Conservation (phyloP, 352 stramenopile species). For the Phytophthora cryptogea region DNA sequence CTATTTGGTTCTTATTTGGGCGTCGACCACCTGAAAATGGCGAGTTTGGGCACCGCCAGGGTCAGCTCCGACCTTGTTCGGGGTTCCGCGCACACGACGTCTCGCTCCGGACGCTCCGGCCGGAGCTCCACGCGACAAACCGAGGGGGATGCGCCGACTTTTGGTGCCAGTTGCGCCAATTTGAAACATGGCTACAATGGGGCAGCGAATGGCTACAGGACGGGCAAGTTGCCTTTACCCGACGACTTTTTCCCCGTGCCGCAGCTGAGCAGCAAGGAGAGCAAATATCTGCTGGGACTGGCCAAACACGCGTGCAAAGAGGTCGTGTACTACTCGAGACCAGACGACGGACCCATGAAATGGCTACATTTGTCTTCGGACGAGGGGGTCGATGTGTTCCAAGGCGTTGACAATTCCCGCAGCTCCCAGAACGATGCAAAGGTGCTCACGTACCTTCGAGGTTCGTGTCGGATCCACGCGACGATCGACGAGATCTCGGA, state of each 20-base stretch:
- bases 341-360: slow-evolving; percentile 67
- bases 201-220: slow-evolving; percentile 16
- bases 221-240: slow-evolving; percentile 54
- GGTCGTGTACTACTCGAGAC: slow-evolving; percentile 84
- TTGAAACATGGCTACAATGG: slow-evolving; percentile 32
- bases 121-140: slow-evolving; percentile 8
- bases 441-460: slow-evolving; percentile 70
- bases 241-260: slow-evolving; percentile 74
- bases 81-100: slow-evolving; percentile 21
- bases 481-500: slow-evolving; percentile 80
- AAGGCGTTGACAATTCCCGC: slow-evolving; percentile 59
- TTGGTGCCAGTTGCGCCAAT: slow-evolving; percentile 29
- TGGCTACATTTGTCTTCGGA: slow-evolving; percentile 78
- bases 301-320: slow-evolving; percentile 86
- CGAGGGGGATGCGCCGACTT: slow-evolving; percentile 13
- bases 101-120: slow-evolving; percentile 14
- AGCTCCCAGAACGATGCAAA: slow-evolving; percentile 26
- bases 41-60: slow-evolving; percentile 2
- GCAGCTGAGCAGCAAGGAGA: slow-evolving; percentile 63
- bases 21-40: slow-evolving; percentile 3
- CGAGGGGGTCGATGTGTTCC: slow-evolving; percentile 76
- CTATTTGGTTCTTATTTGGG: neutral
- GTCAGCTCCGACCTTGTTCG: slow-evolving; percentile 1
- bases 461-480: slow-evolving; percentile 72
- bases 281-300: slow-evolving; percentile 66